Evolutionary conservation across 2,329 filamentous ascomycete genomes (phyloP), one percentile per base, ranked within the genome.

Genomic region (Thielaviopsis punctulata): DNA sequence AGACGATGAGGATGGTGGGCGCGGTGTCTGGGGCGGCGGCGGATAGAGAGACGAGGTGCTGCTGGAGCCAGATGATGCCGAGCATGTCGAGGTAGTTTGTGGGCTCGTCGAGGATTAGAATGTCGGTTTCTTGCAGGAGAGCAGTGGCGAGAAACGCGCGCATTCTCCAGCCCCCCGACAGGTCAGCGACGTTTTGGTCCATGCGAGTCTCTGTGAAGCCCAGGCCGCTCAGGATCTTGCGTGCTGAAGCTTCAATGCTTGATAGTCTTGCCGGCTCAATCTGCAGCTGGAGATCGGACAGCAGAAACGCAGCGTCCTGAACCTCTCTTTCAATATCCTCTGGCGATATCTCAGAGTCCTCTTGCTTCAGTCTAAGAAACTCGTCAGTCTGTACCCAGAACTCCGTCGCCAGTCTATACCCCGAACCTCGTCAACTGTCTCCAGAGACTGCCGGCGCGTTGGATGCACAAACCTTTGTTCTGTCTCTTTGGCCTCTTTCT

Each of bases 81-180:
- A 88, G 73, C 0, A 93, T 69, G 60, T 93, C 86, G 1, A 93
- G 73, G 61, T 86, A 93, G 61, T 93, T 93, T 30, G 86, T 93
- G 0, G 87, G 87, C 62, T 93, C 86, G 62, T 93, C 86, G 2
- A 93, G 76, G 49, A 93, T 80, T 54, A 93, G 70, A 2, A 93
- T 77, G 58, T 93, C 86, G 0, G 80, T 77, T 7, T 82, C 76
- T 56, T 88, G 82, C 1, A 86, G 75, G 3, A 93, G 70, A 0
- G 79, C 77, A 2, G 70, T 69, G 2, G 82, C 81, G 0, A 86
- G 70, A 54, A 79, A 70, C 24, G 77, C 77, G 9, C 83, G 75
- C 78, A 85, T 86, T 55, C 72, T 75, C 82, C 82, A 86, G 2
- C 83, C 87, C 6, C 87, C 86, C 0, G 86, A 92, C 2, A 93